Base-by-base conservation (phyloP, 2,329 filamentous ascomycete species). In the Uncinocarpus reesii region DNA sequence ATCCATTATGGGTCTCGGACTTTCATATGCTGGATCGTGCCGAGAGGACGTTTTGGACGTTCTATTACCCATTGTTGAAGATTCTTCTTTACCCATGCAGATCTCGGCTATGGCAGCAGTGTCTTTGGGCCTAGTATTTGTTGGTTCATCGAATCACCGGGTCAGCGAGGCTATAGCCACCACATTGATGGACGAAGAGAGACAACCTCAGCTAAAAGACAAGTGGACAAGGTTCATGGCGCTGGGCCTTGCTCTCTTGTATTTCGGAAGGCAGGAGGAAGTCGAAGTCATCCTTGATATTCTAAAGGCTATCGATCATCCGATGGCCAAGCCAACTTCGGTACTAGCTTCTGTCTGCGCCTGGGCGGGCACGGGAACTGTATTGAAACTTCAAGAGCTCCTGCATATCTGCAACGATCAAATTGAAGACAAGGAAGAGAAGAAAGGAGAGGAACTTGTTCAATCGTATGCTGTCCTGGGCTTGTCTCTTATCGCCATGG, bases 161-260 rank as follows among this genome's bases (percentile, higher is more conserved):
- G 84, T 96, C 52, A 92, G 84, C 55, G 86, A 94, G 68, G 84
- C 89, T 7, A 92, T 98, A 57, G 83, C 96, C 47, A 86, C 85
- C 48, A 94, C 90, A 0, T 75, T 98, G 57, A 79, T 98, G 67
- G 92, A 98, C 57, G 90, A 96, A 50, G 90, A 96, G 52, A 81
- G 89, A 49, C 84, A 84, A 69, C 83, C 79, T 60, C 89, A 95
- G 65, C 74, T 98, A 52, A 95, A 93, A 57, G 87, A 96, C 70
- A 98, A 96, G 70, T 98, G 92, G 92, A 92, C 89, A 26, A 82
- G 92, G 15, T 98, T 98, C 71, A 84, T 98, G 72, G 89, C 86
- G 16, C 81, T 98, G 35, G 92, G 92, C 55, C 77, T 98, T 53
- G 92, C 90, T 1, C 77, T 98, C 21, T 75, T 98, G 23, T 98